phyloP scores from a whole-genome alignment of 2,329 filamentous ascomycete species.

The Parastagonospora nodorum region DNA sequence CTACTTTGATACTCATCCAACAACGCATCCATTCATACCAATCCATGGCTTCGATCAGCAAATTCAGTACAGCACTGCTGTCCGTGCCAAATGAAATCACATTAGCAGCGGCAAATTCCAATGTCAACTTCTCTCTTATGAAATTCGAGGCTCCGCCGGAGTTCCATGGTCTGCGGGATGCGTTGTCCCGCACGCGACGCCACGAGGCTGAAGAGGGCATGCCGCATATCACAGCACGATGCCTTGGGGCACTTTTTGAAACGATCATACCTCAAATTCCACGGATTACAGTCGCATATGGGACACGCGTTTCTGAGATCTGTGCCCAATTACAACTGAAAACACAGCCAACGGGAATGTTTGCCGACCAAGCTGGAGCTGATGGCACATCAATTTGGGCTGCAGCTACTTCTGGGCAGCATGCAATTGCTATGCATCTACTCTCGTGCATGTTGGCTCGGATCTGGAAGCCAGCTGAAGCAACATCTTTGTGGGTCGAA shows the following conservation, averaged over 20 bases:
- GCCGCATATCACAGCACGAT: slow-evolving; percentile 46
- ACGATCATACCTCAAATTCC: slow-evolving; percentile 39
- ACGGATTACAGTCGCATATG: slow-evolving; percentile 43
- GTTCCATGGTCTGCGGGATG: slow-evolving; percentile 36
- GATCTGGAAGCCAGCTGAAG: slow-evolving; percentile 31
- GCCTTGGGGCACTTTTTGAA: slow-evolving; percentile 50
- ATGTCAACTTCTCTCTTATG: not conserved
- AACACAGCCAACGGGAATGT: slow-evolving; percentile 3
- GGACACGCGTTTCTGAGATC: slow-evolving; percentile 32
- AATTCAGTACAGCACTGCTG: too few relatives aligned
- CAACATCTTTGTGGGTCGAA: slow-evolving; percentile 44
- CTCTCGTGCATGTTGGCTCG: slow-evolving; percentile 48
- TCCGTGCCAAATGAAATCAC: too few relatives aligned
- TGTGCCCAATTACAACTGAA: too few relatives aligned
- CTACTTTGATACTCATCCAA: too few relatives aligned
- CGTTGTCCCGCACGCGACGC: slow-evolving; percentile 37
- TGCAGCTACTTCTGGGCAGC: slow-evolving; percentile 41
- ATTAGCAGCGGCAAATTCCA: too few relatives aligned
- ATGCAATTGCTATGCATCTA: slow-evolving; percentile 38
- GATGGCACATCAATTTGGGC: slow-evolving; percentile 48
- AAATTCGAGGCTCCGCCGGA: slow-evolving; percentile 50
- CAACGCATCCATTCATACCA: too few relatives aligned
- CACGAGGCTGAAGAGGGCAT: slow-evolving; percentile 47
- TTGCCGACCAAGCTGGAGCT: slow-evolving; percentile 27
- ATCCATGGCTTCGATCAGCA: too few relatives aligned